Evolutionary conservation across 2,329 filamentous ascomycete genomes (phyloP).

Genomic region (Fusarium graminum): DNA sequence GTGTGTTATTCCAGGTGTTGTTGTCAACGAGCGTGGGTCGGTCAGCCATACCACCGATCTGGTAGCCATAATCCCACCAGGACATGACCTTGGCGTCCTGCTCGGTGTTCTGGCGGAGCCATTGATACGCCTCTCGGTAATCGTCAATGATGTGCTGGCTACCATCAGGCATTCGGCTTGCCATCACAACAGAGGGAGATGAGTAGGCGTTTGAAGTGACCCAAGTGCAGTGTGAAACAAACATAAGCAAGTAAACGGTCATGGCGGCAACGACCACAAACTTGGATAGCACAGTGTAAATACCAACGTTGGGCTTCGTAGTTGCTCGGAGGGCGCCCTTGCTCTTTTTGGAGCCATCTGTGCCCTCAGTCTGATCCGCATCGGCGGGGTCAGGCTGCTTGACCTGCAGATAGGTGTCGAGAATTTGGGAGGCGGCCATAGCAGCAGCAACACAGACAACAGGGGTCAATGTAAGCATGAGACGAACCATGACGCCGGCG

Average conservation of each 20-base stretch:
- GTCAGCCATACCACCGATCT: constrained; percentile 99
- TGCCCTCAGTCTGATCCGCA: constrained; percentile 54
- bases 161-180: constrained; percentile 91
- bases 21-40: constrained; percentile 97
- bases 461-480: constrained; percentile 97
- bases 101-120: constrained; percentile 96
- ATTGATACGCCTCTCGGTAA: constrained; percentile 99
- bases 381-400: constrained; percentile 70
- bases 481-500: constrained; percentile 97
- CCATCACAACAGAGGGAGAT: constrained; percentile 95
- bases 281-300: constrained; percentile 87
- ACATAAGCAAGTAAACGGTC: constrained; percentile 86
- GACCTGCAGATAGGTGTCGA: constrained; percentile 84
- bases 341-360: constrained; percentile 70
- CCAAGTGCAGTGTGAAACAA: constrained; percentile 98
- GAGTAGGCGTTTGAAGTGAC: constrained; percentile 99
- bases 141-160: constrained; percentile 99
- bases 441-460: constrained; percentile 96
- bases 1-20: constrained; percentile 99
- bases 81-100: constrained; percentile 99
- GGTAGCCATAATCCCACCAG: constrained; percentile 99
- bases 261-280: constrained; percentile 78
- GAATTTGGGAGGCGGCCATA: constrained; percentile 85
- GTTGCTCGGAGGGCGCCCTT: constrained; percentile 74
- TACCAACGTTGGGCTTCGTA: constrained; percentile 80